A percentile compares a stretch with the other conserved stretches of the same genome.
Evolutionary conservation across 208 protist genomes (phyloP).

Genomic region (Leishmania tropica): DNA sequence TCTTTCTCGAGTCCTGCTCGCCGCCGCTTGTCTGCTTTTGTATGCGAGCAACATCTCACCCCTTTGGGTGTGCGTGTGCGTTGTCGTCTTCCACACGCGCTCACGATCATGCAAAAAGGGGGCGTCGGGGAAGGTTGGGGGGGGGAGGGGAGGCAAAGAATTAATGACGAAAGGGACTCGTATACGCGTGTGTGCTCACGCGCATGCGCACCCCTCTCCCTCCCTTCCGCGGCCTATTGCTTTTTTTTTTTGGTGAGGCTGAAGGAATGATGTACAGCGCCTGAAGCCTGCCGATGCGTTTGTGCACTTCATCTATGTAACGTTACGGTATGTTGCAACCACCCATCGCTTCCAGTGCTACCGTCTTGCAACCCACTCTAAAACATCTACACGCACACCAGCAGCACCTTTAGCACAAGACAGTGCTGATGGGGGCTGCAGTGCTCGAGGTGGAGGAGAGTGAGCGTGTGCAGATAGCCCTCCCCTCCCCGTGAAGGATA

Average conservation of each 20-base stretch:
- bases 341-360: background rate
- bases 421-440: background rate
- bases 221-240: too few relatives aligned
- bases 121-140: too few relatives aligned
- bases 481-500: background rate
- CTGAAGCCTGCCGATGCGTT: background rate
- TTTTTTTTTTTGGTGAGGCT: background rate
- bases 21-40: background rate
- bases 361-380: background rate
- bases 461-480: background rate
- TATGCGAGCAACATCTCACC: too few relatives aligned
- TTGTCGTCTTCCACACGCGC: background rate
- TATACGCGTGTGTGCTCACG: background rate
- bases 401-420: background rate
- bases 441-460: background rate
- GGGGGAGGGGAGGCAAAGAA: too few relatives aligned
- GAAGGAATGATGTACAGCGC: conserved; percentile 2
- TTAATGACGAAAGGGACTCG: too few relatives aligned
- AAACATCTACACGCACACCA: background rate
- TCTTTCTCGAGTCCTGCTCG: background rate
- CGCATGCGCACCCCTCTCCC: background rate
- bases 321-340: background rate
- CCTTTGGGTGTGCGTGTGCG: background rate
- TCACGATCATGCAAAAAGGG: background rate
- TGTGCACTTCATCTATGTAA: conserved; percentile 5